Percentiles rank a stretch among this genome's conserved stretches.
These are phyloP conservation scores for Phytophthora melonis DNA, from an alignment of 352 stramenopile species.

Conservation along the genomic window DNA sequence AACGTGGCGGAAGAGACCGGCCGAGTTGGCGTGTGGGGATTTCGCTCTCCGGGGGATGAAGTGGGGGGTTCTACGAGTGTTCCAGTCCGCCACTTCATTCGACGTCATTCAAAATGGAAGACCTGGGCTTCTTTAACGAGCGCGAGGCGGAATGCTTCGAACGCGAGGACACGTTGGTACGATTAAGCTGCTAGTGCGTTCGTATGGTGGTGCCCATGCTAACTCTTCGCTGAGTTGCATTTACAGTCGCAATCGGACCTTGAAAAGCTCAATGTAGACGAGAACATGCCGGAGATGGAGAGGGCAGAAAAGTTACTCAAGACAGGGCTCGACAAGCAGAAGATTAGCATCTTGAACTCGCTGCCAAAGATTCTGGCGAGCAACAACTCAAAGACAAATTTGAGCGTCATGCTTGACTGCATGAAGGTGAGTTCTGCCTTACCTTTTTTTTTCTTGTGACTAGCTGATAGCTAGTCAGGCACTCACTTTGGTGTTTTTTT, in stretches of 20 bases:
- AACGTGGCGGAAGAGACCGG: slow-evolving; percentile 24
- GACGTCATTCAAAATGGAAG: slow-evolving; percentile 65
- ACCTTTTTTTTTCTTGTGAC: neutral
- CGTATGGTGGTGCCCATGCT: neutral
- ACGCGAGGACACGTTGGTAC: slow-evolving; percentile 81
- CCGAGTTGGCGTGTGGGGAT: slow-evolving; percentile 26
- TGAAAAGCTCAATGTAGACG: slow-evolving; percentile 87
- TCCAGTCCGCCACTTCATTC: slow-evolving; percentile 29
- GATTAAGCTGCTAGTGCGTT: neutral
- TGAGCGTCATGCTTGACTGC: slow-evolving; percentile 70
- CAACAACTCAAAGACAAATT: slow-evolving; percentile 79
- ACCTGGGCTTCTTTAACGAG: slow-evolving; percentile 86
- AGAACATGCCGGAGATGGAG: slow-evolving; percentile 87
- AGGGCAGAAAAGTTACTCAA: slow-evolving; percentile 79
- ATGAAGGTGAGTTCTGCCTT: slow-evolving; percentile 60
- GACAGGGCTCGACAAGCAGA: slow-evolving; percentile 82
- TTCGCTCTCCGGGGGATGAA: slow-evolving; percentile 53
- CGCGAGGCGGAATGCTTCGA: slow-evolving; percentile 88
- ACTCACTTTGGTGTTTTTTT: neutral
- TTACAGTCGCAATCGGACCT: slow-evolving; percentile 80
- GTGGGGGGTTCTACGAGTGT: slow-evolving; percentile 27
- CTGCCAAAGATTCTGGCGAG: slow-evolving; percentile 76
- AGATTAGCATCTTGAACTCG: slow-evolving; percentile 77
- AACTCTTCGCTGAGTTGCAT: slow-evolving; percentile 1
- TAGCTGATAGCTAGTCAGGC: neutral